phyloP scores from a whole-genome alignment of 441 rosid genomes.

The Geranium incanum region DNA sequence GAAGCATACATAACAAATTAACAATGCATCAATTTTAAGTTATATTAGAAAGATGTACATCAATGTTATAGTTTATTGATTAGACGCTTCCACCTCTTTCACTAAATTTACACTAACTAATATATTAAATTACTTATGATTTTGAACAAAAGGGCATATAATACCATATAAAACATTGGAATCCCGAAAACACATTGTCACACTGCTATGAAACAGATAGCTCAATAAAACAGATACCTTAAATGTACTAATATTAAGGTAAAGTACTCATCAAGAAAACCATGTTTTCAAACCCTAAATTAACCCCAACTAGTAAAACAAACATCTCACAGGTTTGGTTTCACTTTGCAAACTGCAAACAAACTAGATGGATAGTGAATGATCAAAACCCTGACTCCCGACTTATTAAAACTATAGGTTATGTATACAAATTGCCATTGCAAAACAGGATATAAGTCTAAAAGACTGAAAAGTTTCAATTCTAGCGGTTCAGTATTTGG shows the following conservation, averaged over 20 bases:
- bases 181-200: neutral
- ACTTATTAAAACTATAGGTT: neutral
- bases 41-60: neutral
- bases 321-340: neutral
- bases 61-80: neutral
- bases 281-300: neutral
- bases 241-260: neutral
- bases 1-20: neutral
- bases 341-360: neutral
- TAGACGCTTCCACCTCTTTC: neutral
- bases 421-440: neutral
- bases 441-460: slow-evolving; percentile 4
- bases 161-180: slow-evolving; percentile 5
- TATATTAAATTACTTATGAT: neutral
- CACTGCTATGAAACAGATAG: neutral
- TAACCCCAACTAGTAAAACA: slow-evolving; percentile 1
- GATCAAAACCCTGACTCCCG: neutral
- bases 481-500: slow-evolving; percentile 7
- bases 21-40: neutral
- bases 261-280: neutral
- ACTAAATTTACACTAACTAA: neutral
- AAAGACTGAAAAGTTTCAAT: neutral
- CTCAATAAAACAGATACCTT: neutral
- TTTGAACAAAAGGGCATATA: neutral
- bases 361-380: neutral